A percentile compares a stretch with the other conserved stretches of the same genome.
Evolutionary conservation across 306 rosid species (phyloP).

Genomic region (Castanea sativa): DNA sequence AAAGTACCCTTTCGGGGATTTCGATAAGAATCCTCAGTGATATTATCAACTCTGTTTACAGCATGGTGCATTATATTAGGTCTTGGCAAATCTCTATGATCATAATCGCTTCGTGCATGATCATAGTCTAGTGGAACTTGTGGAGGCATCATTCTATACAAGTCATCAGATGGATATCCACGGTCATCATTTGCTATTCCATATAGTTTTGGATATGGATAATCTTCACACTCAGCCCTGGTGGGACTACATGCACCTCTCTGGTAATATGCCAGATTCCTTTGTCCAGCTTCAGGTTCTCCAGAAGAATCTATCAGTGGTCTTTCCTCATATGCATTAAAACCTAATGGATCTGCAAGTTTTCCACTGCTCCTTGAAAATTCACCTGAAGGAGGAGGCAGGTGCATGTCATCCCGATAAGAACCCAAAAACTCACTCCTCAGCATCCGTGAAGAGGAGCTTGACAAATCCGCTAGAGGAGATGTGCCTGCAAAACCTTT

Average conservation of each 20-base stretch:
- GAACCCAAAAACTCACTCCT: conserved; percentile 47
- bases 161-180: conserved; percentile 50
- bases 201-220: conserved; percentile 39
- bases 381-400: conserved; percentile 46
- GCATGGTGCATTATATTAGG: conserved; percentile 34
- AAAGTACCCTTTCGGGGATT: conserved; percentile 39
- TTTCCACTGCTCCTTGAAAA: conserved; percentile 44
- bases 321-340: conserved; percentile 55
- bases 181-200: conserved; percentile 44
- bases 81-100: conserved; percentile 49
- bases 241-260: conserved; percentile 48
- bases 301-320: conserved; percentile 36
- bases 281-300: conserved; percentile 46
- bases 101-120: conserved; percentile 42
- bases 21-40: conserved; percentile 38
- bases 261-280: conserved; percentile 38
- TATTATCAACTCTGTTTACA: conserved; percentile 44
- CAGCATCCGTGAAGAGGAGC: conserved; percentile 43
- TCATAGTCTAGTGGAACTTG: conserved; percentile 47
- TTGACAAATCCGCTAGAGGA: conserved; percentile 45
- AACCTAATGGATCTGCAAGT: conserved; percentile 37
- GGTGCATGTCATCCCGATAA: conserved; percentile 33
- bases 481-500: conserved; percentile 51
- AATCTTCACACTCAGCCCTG: conserved; percentile 42
- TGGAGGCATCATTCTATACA: conserved; percentile 52